Conservation (phyloP, 2,329 filamentous ascomycete species). For the Botrytis pseudocinerea region DNA sequence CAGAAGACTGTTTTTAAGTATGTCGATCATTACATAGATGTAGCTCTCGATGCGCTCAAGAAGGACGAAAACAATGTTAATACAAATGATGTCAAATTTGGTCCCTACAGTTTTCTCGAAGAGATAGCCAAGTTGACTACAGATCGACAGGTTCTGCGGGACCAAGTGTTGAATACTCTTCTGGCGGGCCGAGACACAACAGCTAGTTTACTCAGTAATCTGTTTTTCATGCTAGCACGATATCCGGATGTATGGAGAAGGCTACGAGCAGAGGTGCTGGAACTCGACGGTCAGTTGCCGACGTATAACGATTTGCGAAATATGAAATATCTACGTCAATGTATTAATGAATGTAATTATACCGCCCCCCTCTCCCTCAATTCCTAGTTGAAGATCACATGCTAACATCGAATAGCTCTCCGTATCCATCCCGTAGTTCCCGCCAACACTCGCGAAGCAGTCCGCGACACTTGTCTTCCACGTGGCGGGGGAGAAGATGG, state of each 20-base stretch:
- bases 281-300: conserved; percentile 42
- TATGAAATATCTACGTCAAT: conserved; percentile 55
- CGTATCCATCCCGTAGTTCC: conserved; percentile 44
- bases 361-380: too few species aligned
- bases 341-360: conserved; percentile 55
- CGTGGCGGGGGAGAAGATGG: conserved; percentile 39
- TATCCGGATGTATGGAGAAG: conserved; percentile 39
- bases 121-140: conserved; percentile 49
- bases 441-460: conserved; percentile 32
- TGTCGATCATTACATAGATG: conserved; percentile 19
- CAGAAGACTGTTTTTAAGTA: not conserved
- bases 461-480: conserved; percentile 35
- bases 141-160: conserved; percentile 44
- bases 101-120: conserved; percentile 47
- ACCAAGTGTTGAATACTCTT: conserved; percentile 41
- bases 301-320: conserved; percentile 51
- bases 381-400: too few species aligned
- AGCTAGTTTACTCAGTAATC: conserved; percentile 42
- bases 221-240: conserved; percentile 36
- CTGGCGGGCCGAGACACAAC: conserved; percentile 48
- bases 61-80: not conserved
- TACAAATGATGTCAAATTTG: not conserved
- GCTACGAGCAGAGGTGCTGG: conserved; percentile 36
- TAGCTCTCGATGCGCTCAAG: conserved; percentile 1
- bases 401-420: conserved; percentile 30